Percentiles rank a stretch among this genome's conserved stretches.
Evolutionary conservation across 2,329 filamentous ascomycete genomes (phyloP).

Genomic region (Botrytis tulipae): DNA sequence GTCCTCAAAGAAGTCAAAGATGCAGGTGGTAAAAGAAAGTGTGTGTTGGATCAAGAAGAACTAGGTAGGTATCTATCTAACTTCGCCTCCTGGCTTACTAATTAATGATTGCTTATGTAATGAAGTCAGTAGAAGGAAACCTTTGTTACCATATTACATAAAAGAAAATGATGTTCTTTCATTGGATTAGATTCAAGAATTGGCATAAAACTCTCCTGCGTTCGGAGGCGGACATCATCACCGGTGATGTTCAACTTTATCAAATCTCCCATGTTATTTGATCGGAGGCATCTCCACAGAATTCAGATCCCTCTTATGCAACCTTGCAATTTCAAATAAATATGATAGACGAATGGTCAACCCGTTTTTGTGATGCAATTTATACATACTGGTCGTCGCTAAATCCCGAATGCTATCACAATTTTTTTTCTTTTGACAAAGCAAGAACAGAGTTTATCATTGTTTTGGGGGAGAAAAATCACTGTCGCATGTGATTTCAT

Average conservation of each 20-base stretch:
- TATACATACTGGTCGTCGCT: not conserved
- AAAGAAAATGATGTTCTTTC: not conserved
- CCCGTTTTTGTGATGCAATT: not conserved
- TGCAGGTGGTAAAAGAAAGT: not conserved
- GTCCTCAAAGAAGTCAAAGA: not conserved
- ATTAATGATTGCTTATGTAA: not conserved
- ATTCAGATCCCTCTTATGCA: not conserved
- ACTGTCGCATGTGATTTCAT: not conserved
- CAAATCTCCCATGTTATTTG: not conserved
- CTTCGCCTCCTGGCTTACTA: not conserved
- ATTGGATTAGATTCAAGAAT: not conserved
- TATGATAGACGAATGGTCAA: not conserved
- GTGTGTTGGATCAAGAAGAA: not conserved
- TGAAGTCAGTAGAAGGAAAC: no score
- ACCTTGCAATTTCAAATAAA: not conserved
- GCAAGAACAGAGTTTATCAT: not conserved
- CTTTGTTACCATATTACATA: not conserved
- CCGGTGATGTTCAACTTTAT: not conserved
- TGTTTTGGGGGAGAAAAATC: not conserved
- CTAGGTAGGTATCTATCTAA: not conserved
- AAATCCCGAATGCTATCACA: not conserved
- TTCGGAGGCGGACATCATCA: constrained; percentile 6
- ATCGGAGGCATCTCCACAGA: constrained; percentile 6
- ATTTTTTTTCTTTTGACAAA: not conserved
- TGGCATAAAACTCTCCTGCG: not conserved